Conservation (phyloP, 305 asterid genomes). For the Stenogyne calaminthoides region DNA sequence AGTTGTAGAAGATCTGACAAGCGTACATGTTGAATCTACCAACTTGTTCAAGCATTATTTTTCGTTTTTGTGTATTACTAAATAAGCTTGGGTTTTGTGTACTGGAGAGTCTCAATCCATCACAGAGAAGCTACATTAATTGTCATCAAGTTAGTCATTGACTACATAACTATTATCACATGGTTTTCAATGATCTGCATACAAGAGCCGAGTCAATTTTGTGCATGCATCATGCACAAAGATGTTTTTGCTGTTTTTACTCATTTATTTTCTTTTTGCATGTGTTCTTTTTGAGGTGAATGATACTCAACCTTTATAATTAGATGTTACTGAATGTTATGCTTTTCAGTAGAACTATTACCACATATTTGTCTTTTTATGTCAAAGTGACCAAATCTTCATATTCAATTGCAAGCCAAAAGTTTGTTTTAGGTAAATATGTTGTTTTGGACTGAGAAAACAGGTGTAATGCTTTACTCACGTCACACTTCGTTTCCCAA, state of each 20-base stretch:
- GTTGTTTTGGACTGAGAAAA: conserved; percentile 9
- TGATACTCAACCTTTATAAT: background rate
- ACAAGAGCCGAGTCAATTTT: background rate
- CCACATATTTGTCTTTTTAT: background rate
- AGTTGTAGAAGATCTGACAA: background rate
- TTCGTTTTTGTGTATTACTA: background rate
- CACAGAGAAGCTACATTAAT: background rate
- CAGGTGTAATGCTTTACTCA: conserved; percentile 11
- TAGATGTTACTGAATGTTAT: background rate
- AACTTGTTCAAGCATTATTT: background rate
- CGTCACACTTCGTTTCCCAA: conserved; percentile 13
- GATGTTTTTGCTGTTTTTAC: background rate
- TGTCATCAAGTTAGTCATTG: background rate
- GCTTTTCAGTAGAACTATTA: background rate
- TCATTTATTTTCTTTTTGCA: background rate
- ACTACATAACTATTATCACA: too few relatives aligned
- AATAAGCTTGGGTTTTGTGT: background rate
- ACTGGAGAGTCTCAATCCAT: background rate
- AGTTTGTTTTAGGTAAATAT: background rate
- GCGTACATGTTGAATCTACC: background rate
- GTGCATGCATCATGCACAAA: background rate
- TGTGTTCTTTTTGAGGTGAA: background rate
- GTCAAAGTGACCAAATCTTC: conserved; percentile 10
- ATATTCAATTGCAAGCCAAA: background rate
- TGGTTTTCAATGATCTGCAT: background rate